Evolutionary conservation across 2,329 filamentous ascomycete genomes (phyloP).

Genomic region (Didymella segeticola): DNA sequence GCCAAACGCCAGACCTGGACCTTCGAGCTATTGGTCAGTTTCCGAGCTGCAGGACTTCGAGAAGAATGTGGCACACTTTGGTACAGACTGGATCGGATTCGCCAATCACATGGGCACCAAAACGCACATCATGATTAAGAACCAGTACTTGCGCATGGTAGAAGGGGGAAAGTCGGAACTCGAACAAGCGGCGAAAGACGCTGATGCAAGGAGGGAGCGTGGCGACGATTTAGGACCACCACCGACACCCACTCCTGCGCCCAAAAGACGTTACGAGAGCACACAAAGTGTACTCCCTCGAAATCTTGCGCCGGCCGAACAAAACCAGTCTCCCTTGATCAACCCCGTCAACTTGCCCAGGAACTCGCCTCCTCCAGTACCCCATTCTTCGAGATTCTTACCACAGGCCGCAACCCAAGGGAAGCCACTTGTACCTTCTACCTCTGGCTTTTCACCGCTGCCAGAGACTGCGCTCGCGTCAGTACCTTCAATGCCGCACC

Average conservation of each 20-base stretch:
- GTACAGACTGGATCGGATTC: conserved; percentile 79
- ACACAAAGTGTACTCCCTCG: conserved; percentile 49
- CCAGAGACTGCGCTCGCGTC: conserved; percentile 38
- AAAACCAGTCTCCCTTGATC: conserved; percentile 46
- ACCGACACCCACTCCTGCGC: conserved; percentile 56
- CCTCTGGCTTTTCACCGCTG: conserved; percentile 28
- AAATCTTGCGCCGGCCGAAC: conserved; percentile 54
- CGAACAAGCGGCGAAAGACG: conserved; percentile 50
- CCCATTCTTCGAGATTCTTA: conserved; percentile 38
- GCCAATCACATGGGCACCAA: conserved; percentile 82
- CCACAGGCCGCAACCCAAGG: conserved; percentile 41
- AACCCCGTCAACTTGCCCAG: conserved; percentile 42
- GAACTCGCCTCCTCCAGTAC: conserved; percentile 46
- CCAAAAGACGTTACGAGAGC: conserved; percentile 57
- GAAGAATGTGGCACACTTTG: conserved; percentile 73
- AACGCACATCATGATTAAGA: conserved; percentile 79
- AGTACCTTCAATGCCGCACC: conserved; percentile 37
- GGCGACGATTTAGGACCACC: conserved; percentile 57
- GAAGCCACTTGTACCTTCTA: conserved; percentile 35
- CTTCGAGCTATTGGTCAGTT: conserved; percentile 88
- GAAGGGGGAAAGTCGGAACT: conserved; percentile 54
- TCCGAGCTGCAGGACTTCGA: conserved; percentile 81
- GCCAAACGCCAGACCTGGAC: conserved; percentile 60
- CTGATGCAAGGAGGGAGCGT: conserved; percentile 50
- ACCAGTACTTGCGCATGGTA: conserved; percentile 57